These are phyloP conservation scores for Coffea eugenioides DNA, from an alignment of 257 asterid genomes.

Conservation along the genomic window DNA sequence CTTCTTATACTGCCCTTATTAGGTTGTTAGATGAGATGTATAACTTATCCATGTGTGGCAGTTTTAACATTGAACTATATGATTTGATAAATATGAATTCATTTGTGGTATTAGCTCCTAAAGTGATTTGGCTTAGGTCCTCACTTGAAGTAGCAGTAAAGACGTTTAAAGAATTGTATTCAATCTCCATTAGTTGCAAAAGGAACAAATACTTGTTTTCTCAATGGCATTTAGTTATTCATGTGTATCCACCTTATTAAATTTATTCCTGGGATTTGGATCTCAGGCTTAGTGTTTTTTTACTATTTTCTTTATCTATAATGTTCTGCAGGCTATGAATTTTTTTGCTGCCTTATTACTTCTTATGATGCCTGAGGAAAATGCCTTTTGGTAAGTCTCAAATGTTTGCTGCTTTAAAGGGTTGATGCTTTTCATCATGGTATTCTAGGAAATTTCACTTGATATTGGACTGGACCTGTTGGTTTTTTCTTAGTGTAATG, in stretches of 20 bases:
- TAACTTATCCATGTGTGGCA: neutral
- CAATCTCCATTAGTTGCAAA: neutral
- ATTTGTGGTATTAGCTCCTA: neutral
- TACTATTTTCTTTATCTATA: conserved; percentile 9
- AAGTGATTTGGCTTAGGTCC: neutral
- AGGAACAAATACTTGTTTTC: neutral
- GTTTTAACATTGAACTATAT: neutral
- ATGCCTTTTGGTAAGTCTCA: conserved; percentile 88
- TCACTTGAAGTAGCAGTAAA: neutral
- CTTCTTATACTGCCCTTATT: neutral
- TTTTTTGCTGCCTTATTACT: conserved; percentile 92
- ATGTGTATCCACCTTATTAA: neutral
- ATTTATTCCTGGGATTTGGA: neutral
- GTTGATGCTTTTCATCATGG: neutral
- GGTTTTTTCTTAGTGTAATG: neutral
- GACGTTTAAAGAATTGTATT: neutral
- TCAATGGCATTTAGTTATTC: neutral
- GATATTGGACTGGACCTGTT: neutral
- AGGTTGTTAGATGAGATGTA: neutral
- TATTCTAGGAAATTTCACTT: neutral
- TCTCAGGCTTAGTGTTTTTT: neutral
- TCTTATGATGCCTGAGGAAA: conserved; percentile 98
- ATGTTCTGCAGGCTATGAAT: conserved; percentile 84
- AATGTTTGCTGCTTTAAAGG: neutral
- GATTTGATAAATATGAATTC: neutral